Base-by-base conservation (phyloP, 306 rosid species). In the Oemleria cerasiformis region DNA sequence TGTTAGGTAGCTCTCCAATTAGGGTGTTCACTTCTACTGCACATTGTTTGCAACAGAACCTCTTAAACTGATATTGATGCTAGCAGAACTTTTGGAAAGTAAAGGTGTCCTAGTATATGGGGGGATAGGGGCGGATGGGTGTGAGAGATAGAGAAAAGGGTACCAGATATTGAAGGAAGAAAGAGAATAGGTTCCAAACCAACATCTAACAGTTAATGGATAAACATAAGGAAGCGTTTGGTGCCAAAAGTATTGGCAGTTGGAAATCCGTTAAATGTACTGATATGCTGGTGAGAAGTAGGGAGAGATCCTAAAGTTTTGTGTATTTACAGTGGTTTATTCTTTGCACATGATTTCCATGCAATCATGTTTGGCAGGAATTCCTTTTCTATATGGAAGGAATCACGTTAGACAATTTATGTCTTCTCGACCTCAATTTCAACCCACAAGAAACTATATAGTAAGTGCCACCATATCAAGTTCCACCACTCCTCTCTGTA, bases 311-410 rank as follows among this genome's bases (percentile, higher is more conserved):
- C 9, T 14, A 48, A 68, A 49, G 25, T 70, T 34, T 19, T 70
- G 56, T 19, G 8, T 65, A 25, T 16, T 38, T 43, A 9, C 15
- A 60, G 23, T 43, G 12, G 44, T 51, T 38, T 55, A 11, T 77
- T 36, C 6, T 39, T 67, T 65, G 53, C 36, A 60, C 5, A 17
- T 59, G 8, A 70, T 63, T 50, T 60, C 16, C 48, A 8, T 65
- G 25, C 36, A 23, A 77, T 51, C 65, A 68, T 74, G 67, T 49
- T 67, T 54, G 45, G 62, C 80, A 85, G 90, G 82, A 59, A 63
- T 67, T 70, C 25, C 61, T 17, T 71, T 61, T 65, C 77, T 71
- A 43, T 75, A 47, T 60, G 79, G 81, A 79, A 39, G 80, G 78
- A 69, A 63, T 23, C 75, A 48, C 56, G 13, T 65, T 17, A 73